These are phyloP conservation scores for Chamaenerion angustifolium DNA, from an alignment of 345 rosid species.

Conservation along the genomic window DNA sequence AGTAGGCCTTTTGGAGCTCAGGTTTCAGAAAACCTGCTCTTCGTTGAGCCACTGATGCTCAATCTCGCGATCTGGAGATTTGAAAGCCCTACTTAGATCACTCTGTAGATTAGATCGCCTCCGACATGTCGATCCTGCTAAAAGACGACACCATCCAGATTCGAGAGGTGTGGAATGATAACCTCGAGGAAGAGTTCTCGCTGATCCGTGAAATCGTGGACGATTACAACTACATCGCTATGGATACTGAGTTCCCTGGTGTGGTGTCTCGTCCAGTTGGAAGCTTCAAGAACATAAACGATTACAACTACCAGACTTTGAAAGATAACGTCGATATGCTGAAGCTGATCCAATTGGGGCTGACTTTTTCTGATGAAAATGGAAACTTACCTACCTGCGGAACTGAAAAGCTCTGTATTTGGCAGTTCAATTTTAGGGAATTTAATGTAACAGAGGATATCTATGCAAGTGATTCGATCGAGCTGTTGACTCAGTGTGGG, in stretches of 20 bases:
- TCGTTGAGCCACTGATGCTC: neutral
- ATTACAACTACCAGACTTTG: constrained; percentile 60
- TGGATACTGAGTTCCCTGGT: constrained; percentile 96
- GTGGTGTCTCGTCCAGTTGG: constrained; percentile 73
- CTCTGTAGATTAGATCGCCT: constrained; percentile 3
- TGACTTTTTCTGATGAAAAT: constrained; percentile 61
- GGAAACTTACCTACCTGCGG: constrained; percentile 83
- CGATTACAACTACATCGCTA: constrained; percentile 39
- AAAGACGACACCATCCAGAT: constrained; percentile 57
- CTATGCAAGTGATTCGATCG: constrained; percentile 70
- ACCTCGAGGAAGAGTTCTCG: constrained; percentile 57
- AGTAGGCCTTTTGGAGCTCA: neutral
- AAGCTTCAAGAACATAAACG: constrained; percentile 63
- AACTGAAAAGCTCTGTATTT: constrained; percentile 49
- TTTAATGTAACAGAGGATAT: constrained; percentile 58
- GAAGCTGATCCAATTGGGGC: constrained; percentile 70
- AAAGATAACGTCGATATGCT: constrained; percentile 77
- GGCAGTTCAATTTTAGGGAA: constrained; percentile 93
- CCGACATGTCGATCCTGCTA: constrained; percentile 35
- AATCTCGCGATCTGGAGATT: constrained; percentile 5
- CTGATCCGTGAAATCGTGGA: constrained; percentile 78
- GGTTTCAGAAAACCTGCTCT: neutral
- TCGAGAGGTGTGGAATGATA: constrained; percentile 84
- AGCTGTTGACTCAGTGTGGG: constrained; percentile 64
- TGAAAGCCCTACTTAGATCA: neutral